Evolutionary conservation across 306 rosid genomes (phyloP).

Genomic region (Quercus parvula): DNA sequence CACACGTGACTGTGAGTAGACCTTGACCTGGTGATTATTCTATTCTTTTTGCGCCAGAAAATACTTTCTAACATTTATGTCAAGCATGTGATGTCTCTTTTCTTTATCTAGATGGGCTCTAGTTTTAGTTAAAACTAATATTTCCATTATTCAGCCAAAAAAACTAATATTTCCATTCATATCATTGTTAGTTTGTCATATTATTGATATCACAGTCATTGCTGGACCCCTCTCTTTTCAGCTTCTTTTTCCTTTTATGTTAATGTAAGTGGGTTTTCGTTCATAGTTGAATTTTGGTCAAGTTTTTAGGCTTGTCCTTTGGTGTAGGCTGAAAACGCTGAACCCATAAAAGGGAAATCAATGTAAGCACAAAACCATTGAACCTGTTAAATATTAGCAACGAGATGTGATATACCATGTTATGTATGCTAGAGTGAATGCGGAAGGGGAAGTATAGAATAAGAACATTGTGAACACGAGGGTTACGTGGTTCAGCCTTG

Average conservation of each 20-base stretch:
- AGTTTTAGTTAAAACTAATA: neutral
- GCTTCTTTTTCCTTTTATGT: neutral
- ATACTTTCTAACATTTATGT: conserved; percentile 14
- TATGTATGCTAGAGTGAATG: no score
- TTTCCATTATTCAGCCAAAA: conserved; percentile 3
- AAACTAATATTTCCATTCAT: conserved; percentile 18
- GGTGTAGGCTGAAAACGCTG: neutral
- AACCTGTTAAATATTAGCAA: neutral
- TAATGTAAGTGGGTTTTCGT: conserved; percentile 26
- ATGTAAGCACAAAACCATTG: neutral
- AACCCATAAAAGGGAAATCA: neutral
- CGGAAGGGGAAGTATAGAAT: no score
- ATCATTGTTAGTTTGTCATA: conserved; percentile 19
- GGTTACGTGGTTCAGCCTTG: no score
- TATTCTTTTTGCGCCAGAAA: conserved; percentile 4
- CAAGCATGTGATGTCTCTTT: conserved; percentile 19
- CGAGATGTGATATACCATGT: no score
- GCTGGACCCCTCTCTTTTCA: neutral
- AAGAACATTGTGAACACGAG: no score
- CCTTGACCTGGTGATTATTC: conserved; percentile 10
- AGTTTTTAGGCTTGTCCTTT: conserved; percentile 6
- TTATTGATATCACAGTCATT: neutral
- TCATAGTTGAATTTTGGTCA: neutral
- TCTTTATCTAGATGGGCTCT: conserved; percentile 5
- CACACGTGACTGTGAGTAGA: conserved; percentile 1